Conservation (phyloP, 1,284 basidiomycete genomes). For the Moniliophthora roreri region DNA sequence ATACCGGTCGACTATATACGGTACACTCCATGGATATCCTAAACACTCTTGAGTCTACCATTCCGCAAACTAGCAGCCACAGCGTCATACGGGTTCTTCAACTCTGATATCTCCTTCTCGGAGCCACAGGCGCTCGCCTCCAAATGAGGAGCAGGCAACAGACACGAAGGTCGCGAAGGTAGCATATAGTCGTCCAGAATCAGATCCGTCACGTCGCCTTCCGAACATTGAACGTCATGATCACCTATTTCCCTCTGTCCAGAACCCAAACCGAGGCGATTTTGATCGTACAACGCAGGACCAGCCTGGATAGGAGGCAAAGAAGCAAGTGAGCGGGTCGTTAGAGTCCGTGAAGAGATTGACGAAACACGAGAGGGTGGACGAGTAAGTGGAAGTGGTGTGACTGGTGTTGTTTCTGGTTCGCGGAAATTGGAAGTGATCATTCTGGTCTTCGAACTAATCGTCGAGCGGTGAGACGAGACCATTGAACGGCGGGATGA, state of each 20-base stretch:
- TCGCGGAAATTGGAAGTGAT: background rate
- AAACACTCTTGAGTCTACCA: background rate
- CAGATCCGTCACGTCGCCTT: conserved; percentile 9
- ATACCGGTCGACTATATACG: too few relatives aligned
- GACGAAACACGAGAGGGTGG: conserved; percentile 1
- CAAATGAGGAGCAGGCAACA: conserved; percentile 17
- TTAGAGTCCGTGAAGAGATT: background rate
- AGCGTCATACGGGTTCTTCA: conserved; percentile 13
- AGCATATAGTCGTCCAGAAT: conserved; percentile 15
- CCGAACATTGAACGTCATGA: background rate
- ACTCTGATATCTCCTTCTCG: background rate
- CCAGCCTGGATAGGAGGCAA: background rate
- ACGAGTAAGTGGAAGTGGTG: background rate
- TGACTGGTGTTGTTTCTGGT: too few relatives aligned
- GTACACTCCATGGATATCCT: too few relatives aligned
- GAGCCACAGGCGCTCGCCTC: background rate
- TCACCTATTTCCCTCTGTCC: background rate
- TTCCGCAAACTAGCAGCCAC: conserved; percentile 14
- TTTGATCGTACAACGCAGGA: background rate
- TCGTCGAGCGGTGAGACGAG: background rate
- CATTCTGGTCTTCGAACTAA: background rate
- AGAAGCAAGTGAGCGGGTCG: background rate
- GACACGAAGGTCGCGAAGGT: conserved; percentile 7
- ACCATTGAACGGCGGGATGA: too few relatives aligned
- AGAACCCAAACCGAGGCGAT: too few relatives aligned